Evolutionary conservation across 441 rosid genomes (phyloP).

Genomic region (Bruguiera hainesii): DNA sequence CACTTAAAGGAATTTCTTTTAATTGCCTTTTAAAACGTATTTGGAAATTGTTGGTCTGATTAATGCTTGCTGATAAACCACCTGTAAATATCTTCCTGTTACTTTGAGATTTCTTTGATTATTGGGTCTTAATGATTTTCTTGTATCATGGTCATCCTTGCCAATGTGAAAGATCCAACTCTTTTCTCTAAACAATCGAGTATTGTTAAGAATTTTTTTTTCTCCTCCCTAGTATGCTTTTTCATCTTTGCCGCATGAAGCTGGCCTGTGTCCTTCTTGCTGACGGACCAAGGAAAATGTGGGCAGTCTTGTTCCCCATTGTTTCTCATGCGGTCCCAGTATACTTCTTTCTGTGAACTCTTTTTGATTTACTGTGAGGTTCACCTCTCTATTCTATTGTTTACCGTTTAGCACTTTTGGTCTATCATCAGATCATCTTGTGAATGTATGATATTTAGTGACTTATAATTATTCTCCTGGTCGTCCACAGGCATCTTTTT

Average conservation of each 20-base stretch:
- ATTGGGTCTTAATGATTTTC: background rate
- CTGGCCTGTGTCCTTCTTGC: background rate
- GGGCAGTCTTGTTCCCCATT: too few relatives aligned
- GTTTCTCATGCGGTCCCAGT: too few relatives aligned
- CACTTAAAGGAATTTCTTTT: too few relatives aligned
- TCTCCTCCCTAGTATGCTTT: too few relatives aligned
- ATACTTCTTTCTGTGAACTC: too few relatives aligned
- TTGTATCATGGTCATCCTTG: background rate
- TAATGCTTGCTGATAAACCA: background rate
- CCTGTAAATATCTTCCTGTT: background rate
- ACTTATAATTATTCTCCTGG: conserved; percentile 2
- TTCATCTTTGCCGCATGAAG: background rate
- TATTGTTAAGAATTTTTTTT: background rate
- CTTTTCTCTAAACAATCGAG: background rate
- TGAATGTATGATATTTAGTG: background rate
- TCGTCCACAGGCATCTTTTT: conserved; percentile 19
- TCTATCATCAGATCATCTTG: too few relatives aligned
- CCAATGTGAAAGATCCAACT: background rate
- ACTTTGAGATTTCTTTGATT: background rate
- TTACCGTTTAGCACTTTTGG: too few relatives aligned
- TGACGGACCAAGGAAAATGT: too few relatives aligned
- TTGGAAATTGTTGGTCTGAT: too few relatives aligned
- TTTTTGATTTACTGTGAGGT: too few relatives aligned
- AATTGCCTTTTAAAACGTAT: too few relatives aligned
- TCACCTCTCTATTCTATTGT: too few relatives aligned